Evolutionary conservation across 345 rosid species (phyloP).

Genomic region (Brassica incana): DNA sequence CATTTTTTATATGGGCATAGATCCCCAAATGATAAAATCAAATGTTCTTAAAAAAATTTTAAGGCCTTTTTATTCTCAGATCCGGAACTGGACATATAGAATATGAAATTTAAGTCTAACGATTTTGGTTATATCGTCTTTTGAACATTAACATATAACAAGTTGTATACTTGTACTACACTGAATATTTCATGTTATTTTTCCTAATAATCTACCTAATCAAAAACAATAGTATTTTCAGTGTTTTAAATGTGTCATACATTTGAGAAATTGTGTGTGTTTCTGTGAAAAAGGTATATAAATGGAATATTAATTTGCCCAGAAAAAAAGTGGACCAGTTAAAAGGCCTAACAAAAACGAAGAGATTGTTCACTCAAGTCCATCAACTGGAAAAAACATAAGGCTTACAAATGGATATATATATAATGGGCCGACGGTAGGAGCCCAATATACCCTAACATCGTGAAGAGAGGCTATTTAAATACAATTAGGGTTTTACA

Average conservation of each 20-base stretch:
- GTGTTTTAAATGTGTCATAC: neutral
- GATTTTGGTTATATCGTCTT: too few species aligned
- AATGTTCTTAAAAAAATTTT: too few species aligned
- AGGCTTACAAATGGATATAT: neutral
- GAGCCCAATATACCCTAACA: constrained; percentile 18
- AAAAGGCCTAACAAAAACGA: neutral
- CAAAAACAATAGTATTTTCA: too few species aligned
- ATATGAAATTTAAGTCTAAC: too few species aligned
- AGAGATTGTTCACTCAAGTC: neutral
- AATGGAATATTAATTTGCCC: neutral
- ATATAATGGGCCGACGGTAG: constrained; percentile 11
- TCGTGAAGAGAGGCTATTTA: constrained; percentile 1
- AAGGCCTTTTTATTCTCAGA: too few species aligned
- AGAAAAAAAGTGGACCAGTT: neutral
- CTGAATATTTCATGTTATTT: too few species aligned
- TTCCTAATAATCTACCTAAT: too few species aligned
- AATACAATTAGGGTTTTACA: constrained; percentile 27
- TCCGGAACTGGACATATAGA: too few species aligned
- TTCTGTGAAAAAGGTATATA: neutral
- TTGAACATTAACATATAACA: too few species aligned
- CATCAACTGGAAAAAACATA: neutral
- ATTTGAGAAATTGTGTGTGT: neutral
- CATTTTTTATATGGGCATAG: too few species aligned
- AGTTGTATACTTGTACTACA: too few species aligned
- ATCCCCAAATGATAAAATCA: too few species aligned